These are phyloP conservation scores for Colletotrichum melonis DNA, from an alignment of 2,329 filamentous ascomycete species.

Conservation along the genomic window DNA sequence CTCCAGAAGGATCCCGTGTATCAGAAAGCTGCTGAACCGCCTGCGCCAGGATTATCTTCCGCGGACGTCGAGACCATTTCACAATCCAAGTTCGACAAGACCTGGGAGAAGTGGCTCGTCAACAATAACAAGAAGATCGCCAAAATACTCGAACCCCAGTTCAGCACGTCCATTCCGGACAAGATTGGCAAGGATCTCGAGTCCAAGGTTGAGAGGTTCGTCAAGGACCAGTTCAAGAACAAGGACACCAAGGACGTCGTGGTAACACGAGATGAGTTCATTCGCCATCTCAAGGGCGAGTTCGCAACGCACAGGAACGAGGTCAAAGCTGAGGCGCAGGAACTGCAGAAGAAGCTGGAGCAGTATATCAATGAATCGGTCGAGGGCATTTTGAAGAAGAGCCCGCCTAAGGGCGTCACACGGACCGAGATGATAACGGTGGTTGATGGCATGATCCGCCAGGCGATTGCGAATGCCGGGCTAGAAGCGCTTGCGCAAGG, in stretches of 20 bases:
- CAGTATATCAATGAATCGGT: conserved; percentile 46
- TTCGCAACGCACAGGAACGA: conserved; percentile 51
- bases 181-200: conserved; percentile 46
- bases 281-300: conserved; percentile 54
- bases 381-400: conserved; percentile 38
- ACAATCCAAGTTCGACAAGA: conserved; percentile 46
- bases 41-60: conserved; percentile 20
- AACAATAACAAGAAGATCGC: conserved; percentile 58
- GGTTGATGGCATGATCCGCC: conserved; percentile 54
- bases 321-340: conserved; percentile 53
- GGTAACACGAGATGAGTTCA: conserved; percentile 61
- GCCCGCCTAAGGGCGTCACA: conserved; percentile 47
- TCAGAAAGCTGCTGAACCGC: conserved; percentile 43
- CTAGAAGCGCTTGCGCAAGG: conserved; percentile 59
- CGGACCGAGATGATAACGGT: conserved; percentile 54
- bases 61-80: conserved; percentile 43
- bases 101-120: conserved; percentile 65
- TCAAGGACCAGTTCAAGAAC: conserved; percentile 49
- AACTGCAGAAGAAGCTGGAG: conserved; percentile 49
- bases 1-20: conserved; percentile 50
- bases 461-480: conserved; percentile 57
- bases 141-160: conserved; percentile 34
- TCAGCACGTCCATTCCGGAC: conserved; percentile 40
- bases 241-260: conserved; percentile 48
- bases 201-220: conserved; percentile 47